phyloP scores from a whole-genome alignment of 1,139 yeast genomes.

The Blastobotrys arbuscula region DNA sequence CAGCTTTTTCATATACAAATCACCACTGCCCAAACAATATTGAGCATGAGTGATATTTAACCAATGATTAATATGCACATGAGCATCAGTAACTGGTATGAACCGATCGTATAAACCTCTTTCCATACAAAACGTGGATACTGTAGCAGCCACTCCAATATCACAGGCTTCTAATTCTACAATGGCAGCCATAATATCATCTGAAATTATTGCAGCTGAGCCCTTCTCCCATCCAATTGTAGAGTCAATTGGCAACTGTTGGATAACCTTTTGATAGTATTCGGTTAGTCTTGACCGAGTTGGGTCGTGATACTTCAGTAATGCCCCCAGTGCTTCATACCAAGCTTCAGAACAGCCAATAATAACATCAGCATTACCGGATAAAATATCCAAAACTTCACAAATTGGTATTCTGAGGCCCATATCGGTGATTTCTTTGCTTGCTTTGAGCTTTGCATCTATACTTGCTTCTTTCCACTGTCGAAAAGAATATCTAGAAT shows the following conservation, averaged over 20 bases:
- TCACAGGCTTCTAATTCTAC: conserved; percentile 59
- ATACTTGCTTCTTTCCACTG: conserved; percentile 24
- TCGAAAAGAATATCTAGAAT: conserved; percentile 19
- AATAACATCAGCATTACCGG: conserved; percentile 53
- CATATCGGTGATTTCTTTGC: conserved; percentile 14
- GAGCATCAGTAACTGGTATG: conserved; percentile 8
- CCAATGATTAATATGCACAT: conserved; percentile 18
- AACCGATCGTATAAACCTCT: conserved; percentile 55
- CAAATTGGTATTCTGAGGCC: conserved; percentile 17
- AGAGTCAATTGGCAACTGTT: conserved; percentile 37
- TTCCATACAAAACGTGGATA: conserved; percentile 59
- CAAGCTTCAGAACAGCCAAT: conserved; percentile 49
- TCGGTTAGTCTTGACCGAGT: conserved; percentile 41
- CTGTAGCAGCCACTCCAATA: conserved; percentile 60
- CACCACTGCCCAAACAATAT: conserved; percentile 19
- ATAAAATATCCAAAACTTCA: conserved; percentile 21
- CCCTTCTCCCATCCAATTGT: conserved; percentile 53
- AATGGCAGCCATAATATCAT: conserved; percentile 54
- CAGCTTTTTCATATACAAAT: conserved; percentile 14
- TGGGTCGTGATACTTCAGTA: conserved; percentile 59
- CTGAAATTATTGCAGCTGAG: conserved; percentile 55
- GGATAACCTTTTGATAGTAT: conserved; percentile 35
- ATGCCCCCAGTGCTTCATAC: conserved; percentile 66
- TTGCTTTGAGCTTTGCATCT: conserved; percentile 15
- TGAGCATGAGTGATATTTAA: conserved; percentile 25